Evolutionary conservation across 176 grass and related monocot genomes (phyloP), one percentile per base, ranked within the genome.

Genomic region (Musa acuminata): DNA sequence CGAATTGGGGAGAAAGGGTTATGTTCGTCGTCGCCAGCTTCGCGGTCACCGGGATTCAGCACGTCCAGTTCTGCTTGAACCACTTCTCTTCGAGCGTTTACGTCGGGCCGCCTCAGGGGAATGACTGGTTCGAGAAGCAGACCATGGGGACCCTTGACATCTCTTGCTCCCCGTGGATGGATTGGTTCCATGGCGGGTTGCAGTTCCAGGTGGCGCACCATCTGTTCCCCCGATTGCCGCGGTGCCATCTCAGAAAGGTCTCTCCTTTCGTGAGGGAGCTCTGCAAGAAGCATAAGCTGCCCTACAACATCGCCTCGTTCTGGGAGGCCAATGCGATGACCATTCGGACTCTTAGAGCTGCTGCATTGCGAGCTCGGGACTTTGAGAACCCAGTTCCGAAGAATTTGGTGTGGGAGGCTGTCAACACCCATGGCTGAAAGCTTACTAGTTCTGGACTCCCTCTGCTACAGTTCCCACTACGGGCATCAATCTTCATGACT

Each of bases 81-180:
- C 95, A 99, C 78, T 99, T 91, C 86, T 99, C 95, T 0, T 77
- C 95, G 0, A 82, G 80, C 17, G 88, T 91, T 0, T 99, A 99
- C 54, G 35, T 91, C 49, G 95, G 95, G 0, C 69, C 84, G 2
- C 95, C 91, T 0, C 80, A 75, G 52, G 90, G 90, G 19, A 99
- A 99, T 6, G 90, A 99, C 82, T 99, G 95, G 95, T 94, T 99
- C 0, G 88, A 99, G 95, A 99, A 91, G 86, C 95, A 99, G 75
- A 99, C 95, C 0, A 84, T 80, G 0, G 95, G 95, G 25, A 62
- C 90, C 0, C 84, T 99, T 0, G 81, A 99, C 86, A 91, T 99
- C 65, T 51, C 68, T 53, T 99, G 95, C 86, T 16, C 90, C 0
- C 90, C 95, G 0, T 99, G 86, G 88, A 94, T 99, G 95, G 95